A percentile compares a stretch with the other conserved stretches of the same genome.
Conservation (phyloP, 2,329 filamentous ascomycete species). For the Epichloe amarillans region DNA sequence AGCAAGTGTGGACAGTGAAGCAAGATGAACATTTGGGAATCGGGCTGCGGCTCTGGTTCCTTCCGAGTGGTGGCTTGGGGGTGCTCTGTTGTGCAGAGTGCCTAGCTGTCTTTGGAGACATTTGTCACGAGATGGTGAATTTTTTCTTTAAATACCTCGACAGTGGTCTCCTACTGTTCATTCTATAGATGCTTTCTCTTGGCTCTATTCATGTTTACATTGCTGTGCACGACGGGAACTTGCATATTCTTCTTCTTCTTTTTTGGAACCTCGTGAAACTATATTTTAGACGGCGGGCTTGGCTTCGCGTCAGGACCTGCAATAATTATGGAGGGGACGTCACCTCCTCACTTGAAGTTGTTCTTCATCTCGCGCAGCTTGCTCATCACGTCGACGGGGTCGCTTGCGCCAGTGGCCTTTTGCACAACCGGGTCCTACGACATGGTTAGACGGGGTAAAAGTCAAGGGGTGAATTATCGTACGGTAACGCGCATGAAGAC, state of each 20-base stretch:
- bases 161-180: too few relatives aligned
- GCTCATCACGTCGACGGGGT: constrained; percentile 73
- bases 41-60: constrained; percentile 10
- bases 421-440: constrained; percentile 67
- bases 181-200: too few relatives aligned
- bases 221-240: too few relatives aligned
- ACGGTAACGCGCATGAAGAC: constrained; percentile 87
- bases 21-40: constrained; percentile 34
- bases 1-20: constrained; percentile 59
- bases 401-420: constrained; percentile 66
- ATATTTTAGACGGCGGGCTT: constrained; percentile 8
- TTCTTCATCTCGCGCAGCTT: constrained; percentile 88
- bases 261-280: too few relatives aligned
- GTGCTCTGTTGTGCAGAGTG: constrained; percentile 9
- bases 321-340: background rate
- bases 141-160: constrained; percentile 6
- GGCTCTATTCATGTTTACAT: too few relatives aligned
- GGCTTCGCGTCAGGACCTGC: constrained; percentile 10
- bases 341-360: constrained; percentile 47
- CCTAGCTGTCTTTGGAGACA: constrained; percentile 11
- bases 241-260: too few relatives aligned
- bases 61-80: constrained; percentile 16
- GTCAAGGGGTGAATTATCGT: constrained; percentile 19
- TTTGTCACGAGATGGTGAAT: background rate
- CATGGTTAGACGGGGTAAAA: background rate